Conservation (phyloP, 2,329 filamentous ascomycete species). For the Fusarium robinianum region DNA sequence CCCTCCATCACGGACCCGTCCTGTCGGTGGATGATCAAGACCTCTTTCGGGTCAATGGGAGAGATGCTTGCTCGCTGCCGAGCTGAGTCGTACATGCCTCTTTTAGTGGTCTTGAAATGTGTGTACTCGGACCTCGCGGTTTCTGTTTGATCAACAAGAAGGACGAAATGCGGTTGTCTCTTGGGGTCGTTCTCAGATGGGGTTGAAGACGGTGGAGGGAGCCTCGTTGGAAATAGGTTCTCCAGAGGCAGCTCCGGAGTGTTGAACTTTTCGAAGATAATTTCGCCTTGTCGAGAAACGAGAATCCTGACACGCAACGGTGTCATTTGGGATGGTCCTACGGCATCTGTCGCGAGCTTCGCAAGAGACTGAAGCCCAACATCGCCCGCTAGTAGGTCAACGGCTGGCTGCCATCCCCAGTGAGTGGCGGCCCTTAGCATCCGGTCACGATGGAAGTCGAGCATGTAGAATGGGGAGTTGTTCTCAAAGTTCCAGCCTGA, state of each 20-base stretch:
- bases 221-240: slow-evolving; percentile 60
- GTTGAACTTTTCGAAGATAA: slow-evolving; percentile 49
- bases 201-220: slow-evolving; percentile 52
- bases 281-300: slow-evolving; percentile 53
- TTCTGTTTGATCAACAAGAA: slow-evolving; percentile 50
- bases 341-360: slow-evolving; percentile 39
- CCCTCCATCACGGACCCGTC: slow-evolving; percentile 79
- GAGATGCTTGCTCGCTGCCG: slow-evolving; percentile 63
- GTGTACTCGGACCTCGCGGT: slow-evolving; percentile 67
- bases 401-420: slow-evolving; percentile 58
- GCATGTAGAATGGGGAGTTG: slow-evolving; percentile 74
- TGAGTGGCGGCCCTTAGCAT: slow-evolving; percentile 66
- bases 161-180: slow-evolving; percentile 43
- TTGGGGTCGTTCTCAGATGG: slow-evolving; percentile 30
- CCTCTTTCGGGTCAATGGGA: slow-evolving; percentile 63
- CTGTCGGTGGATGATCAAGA: slow-evolving; percentile 69
- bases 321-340: slow-evolving; percentile 41
- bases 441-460: slow-evolving; percentile 77
- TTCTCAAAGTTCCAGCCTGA: slow-evolving; percentile 58
- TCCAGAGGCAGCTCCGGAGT: slow-evolving; percentile 48
- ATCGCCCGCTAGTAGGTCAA: slow-evolving; percentile 50
- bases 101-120: slow-evolving; percentile 81
- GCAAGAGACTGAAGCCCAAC: slow-evolving; percentile 50
- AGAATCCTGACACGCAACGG: slow-evolving; percentile 60
- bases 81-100: slow-evolving; percentile 72